Percentiles rank a stretch among this genome's conserved stretches.
Conservation (phyloP, 1,284 basidiomycete genomes). For the Cutaneotrichosporon sp. region DNA sequence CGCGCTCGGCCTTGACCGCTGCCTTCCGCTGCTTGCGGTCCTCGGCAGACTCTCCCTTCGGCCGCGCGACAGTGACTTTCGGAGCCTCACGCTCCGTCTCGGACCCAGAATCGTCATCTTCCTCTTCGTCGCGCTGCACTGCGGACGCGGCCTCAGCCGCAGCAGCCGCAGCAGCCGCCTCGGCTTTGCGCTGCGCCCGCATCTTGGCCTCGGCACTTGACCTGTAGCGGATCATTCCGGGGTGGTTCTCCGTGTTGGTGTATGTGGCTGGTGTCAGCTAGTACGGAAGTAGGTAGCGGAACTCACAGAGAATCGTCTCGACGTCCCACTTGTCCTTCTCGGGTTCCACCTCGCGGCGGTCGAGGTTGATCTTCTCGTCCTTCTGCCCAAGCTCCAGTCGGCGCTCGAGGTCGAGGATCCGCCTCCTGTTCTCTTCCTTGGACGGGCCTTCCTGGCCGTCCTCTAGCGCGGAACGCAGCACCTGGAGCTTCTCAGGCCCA, state of each 20-base stretch:
- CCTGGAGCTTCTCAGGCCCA: constrained; percentile 70
- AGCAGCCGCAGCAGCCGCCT: constrained; percentile 11
- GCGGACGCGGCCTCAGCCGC: constrained; percentile 10
- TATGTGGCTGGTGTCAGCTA: constrained; percentile 65
- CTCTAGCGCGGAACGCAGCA: constrained; percentile 71
- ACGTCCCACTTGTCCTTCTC: constrained; percentile 85
- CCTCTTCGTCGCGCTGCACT: constrained; percentile 28
- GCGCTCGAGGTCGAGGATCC: constrained; percentile 57
- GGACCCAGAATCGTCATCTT: constrained; percentile 47
- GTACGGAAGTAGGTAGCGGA: neutral
- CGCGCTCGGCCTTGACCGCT: constrained; percentile 76
- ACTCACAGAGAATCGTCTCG: constrained; percentile 83
- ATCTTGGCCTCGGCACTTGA: constrained; percentile 49
- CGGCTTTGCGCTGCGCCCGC: constrained; percentile 21
- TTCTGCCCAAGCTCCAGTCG: constrained; percentile 48
- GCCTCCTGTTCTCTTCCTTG: constrained; percentile 54
- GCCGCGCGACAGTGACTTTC: constrained; percentile 56
- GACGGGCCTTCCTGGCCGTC: constrained; percentile 51
- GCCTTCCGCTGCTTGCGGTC: constrained; percentile 83
- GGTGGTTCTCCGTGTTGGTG: constrained; percentile 91
- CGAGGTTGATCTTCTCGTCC: constrained; percentile 45
- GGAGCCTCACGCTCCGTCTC: constrained; percentile 42
- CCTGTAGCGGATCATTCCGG: constrained; percentile 69
- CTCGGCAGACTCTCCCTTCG: constrained; percentile 73
- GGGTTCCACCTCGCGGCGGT: constrained; percentile 48